A percentile compares a stretch with the other conserved stretches of the same genome.
phyloP scores from a whole-genome alignment of 2,329 filamentous ascomycete genomes.

The Aspergillus pseudonomiae region DNA sequence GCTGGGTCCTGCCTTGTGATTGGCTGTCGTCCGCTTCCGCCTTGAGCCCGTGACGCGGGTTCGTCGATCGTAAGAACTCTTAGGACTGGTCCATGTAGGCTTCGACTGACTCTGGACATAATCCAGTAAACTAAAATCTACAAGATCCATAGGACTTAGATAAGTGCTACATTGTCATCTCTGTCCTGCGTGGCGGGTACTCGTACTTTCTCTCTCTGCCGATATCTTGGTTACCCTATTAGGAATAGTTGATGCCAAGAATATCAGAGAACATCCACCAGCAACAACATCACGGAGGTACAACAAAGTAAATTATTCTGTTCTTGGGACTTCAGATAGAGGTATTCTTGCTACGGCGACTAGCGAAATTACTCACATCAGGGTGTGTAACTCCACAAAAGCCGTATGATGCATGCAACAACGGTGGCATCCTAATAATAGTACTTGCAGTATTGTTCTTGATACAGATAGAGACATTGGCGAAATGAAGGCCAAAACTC shows the following conservation, averaged over 20 bases:
- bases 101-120: neutral
- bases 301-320: neutral
- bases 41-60: neutral
- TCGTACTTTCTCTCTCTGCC: neutral
- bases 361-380: neutral
- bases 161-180: neutral
- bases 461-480: neutral
- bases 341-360: neutral
- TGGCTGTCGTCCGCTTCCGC: conserved; percentile 5
- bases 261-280: neutral
- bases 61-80: neutral
- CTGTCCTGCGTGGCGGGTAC: neutral
- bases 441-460: neutral
- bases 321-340: neutral
- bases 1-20: conserved; percentile 14
- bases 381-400: neutral
- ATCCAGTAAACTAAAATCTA: neutral
- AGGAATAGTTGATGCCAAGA: neutral
- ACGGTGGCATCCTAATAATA: neutral
- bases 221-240: neutral
- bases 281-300: neutral
- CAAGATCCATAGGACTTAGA: neutral
- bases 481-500: neutral
- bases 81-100: neutral
- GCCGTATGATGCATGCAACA: neutral